Evolutionary conservation across 2,329 filamentous ascomycete species (phyloP), one percentile per base, ranked within the genome.

Genomic region (Aspergillus proliferans): DNA sequence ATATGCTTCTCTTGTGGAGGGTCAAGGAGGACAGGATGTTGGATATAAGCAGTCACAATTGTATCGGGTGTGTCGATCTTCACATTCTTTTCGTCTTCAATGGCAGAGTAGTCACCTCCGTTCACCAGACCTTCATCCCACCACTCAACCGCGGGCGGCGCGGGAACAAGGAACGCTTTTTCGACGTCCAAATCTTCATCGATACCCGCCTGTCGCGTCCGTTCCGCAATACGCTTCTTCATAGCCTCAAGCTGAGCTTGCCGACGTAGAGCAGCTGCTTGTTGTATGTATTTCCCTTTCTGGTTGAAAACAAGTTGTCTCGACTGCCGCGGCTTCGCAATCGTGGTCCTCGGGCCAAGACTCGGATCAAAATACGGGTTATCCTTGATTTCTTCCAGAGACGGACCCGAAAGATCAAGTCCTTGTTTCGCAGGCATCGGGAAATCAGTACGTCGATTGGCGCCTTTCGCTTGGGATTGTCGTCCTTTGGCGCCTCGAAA

Each of bases 231-330:
- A 48, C 87, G 82, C 74, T 86, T 91, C 71, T 97, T 97, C 84
- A 98, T 92, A 53, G 86, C 86, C 74, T 98, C 94, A 24, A 98
- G 76, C 45, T 87, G 86, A 39, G 86, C 89, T 71, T 96, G 91
- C 52, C 89, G 82, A 53, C 93, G 85, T 46, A 96, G 74, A 49
- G 91, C 91, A 66, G 88, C 92, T 6, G 88, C 93, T 71, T 97
- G 92, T 55, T 90, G 86, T 52, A 97, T 95, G 64, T 95, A 97
- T 78, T 97, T 97, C 47, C 93, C 93, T 68, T 95, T 94, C 59
- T 91, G 85, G 61, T 96, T 95, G 76, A 98, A 97, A 10, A 89
- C 74, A 15, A 98, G 77, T 55, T 88, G 84, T 51, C 88, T 84
- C 9, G 88, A 81, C 54, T 87, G 79, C 45, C 90, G 80, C 34